Base-by-base conservation (phyloP, 1,139 yeast species). In the Geotrichum histeridarum region DNA sequence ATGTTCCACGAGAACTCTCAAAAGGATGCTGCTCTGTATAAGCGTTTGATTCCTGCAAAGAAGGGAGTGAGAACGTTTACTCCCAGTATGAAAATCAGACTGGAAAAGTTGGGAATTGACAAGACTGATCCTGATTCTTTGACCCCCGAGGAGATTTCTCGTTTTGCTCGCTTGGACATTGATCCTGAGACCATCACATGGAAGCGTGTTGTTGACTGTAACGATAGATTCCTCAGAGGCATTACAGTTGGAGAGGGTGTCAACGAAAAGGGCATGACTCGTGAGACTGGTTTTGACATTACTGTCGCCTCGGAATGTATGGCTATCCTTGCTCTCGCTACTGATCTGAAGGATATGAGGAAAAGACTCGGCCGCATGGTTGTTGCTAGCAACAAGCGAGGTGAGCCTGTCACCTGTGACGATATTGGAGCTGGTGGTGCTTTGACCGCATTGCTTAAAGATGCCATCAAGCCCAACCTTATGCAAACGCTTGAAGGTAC, bases 401-500 rank as follows among this genome's bases (percentile, higher is more conserved):
- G 97, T 60, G 95, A 78, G 57, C 96, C 98, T 61, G 74, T 93
- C 64, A 93, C 99, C 47, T 89, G 95, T 71, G 98, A 93, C 71
- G 99, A 93, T 67, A 80, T 93, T 64, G 98, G 99, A 51, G 86
- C 93, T 71, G 98, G 96, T 46, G 99, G 99, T 69, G 98, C 99
- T 11, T 77, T 93, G 68, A 86, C 97, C 60, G 99, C 98, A 8
- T 77, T 93, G 64, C 81, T 93, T 77, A 91, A 89, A 76, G 99
- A 93, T 70, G 96, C 99, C 43, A 86, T 93, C 70, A 91, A 93
- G 75, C 99, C 99, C 61, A 93, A 89, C 70, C 76, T 93, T 67
- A 93, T 93, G 99, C 99, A 93, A 76, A 90, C 98, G 51, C 79
- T 93, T 62, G 99, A 93, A 75, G 99, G 98, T 60, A 90, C 98